phyloP scores from a whole-genome alignment of 1,284 basidiomycete species.

The Apiotrichum brassicae region DNA sequence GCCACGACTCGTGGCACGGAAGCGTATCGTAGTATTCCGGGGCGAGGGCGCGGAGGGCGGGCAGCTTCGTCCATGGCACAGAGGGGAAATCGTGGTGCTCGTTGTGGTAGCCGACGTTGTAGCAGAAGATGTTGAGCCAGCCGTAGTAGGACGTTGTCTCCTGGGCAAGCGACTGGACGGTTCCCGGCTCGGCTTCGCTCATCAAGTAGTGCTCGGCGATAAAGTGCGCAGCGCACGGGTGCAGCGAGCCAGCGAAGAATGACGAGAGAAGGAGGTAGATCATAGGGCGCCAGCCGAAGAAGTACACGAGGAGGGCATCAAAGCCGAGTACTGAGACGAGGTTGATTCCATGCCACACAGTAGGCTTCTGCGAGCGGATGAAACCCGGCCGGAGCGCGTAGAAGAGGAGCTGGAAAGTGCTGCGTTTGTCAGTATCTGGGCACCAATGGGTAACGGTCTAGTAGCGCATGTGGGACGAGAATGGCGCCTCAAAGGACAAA shows the following conservation, averaged over 20 bases:
- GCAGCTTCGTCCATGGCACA: conserved; percentile 90
- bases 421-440: conserved; percentile 36
- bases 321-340: conserved; percentile 63
- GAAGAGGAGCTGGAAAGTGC: conserved; percentile 96
- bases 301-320: conserved; percentile 61
- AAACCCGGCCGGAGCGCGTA: conserved; percentile 96
- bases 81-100: conserved; percentile 99
- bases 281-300: conserved; percentile 61
- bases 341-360: conserved; percentile 79
- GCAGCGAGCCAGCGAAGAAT: conserved; percentile 92
- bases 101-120: conserved; percentile 98
- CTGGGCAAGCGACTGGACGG: conserved; percentile 51
- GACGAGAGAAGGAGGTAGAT: conserved; percentile 79
- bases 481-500: too few relatives aligned
- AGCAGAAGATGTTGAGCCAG: conserved; percentile 80
- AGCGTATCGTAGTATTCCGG: conserved; percentile 88
- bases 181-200: conserved; percentile 50
- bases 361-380: conserved; percentile 73
- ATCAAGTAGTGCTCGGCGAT: conserved; percentile 95
- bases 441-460: too few relatives aligned
- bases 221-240: conserved; percentile 95
- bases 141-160: conserved; percentile 99
- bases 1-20: conserved; percentile 84
- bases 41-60: conserved; percentile 71
- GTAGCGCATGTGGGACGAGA: neutral